Conservation (phyloP, 139 green algal species). For the Tetraselmis striata region DNA sequence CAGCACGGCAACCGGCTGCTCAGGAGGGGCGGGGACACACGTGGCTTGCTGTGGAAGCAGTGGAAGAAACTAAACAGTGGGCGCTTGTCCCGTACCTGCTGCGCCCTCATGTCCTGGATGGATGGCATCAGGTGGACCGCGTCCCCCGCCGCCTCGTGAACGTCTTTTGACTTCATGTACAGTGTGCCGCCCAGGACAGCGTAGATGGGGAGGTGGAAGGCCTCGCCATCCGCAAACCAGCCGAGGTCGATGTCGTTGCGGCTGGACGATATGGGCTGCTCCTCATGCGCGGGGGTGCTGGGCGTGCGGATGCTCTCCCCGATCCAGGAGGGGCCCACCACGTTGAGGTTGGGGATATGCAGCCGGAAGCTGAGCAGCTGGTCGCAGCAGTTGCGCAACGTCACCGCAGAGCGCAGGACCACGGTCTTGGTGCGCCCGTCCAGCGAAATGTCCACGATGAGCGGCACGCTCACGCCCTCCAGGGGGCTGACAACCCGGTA, state of each 20-base stretch:
- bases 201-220: constrained; percentile 50
- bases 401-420: constrained; percentile 62
- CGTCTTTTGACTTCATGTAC: constrained; percentile 49
- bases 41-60: neutral
- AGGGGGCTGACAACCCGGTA: constrained; percentile 61
- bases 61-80: no score
- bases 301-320: neutral
- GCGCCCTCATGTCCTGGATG: constrained; percentile 39
- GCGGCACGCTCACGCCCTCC: constrained; percentile 42
- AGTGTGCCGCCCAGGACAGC: constrained; percentile 61
- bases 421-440: constrained; percentile 70
- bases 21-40: neutral
- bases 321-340: neutral
- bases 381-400: constrained; percentile 62
- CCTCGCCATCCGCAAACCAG: neutral
- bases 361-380: constrained; percentile 48
- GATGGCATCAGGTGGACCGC: constrained; percentile 50
- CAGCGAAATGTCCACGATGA: constrained; percentile 79
- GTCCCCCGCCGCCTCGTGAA: constrained; percentile 50
- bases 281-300: neutral
- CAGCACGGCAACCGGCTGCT: neutral
- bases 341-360: constrained; percentile 39
- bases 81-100: constrained; percentile 36
- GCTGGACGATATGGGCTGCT: neutral
- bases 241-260: neutral